Base-by-base conservation (phyloP, 495 filamentous ascomycete genomes). In the Aspergillus ellipticus region DNA sequence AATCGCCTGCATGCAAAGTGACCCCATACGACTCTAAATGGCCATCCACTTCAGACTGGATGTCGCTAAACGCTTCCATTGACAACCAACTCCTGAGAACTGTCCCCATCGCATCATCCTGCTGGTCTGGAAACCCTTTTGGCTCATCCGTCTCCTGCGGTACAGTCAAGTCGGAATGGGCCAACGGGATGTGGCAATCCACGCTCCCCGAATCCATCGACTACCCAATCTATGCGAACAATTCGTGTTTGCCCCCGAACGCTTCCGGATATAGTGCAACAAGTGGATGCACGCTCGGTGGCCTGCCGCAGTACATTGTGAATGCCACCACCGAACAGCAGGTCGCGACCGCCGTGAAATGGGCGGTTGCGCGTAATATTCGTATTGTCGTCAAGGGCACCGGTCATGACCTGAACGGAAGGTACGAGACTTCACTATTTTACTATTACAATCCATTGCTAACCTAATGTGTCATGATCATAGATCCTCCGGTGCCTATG, bases 341-440 rank as follows among this genome's bases (percentile, higher is more conserved):
- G 41, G 47, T 74, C 42, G 57, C 58, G 0, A 61, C 39, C 2
- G 68, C 62, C 5, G 60, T 84, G 56, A 70, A 72, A 48, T 84
- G 76, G 59, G 82, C 81, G 0, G 64, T 72, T 2, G 46, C 77
- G 28, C 66, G 79, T 43, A 82, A 81, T 58, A 70, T 87, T 21
- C 74, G 82, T 4, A 61, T 87, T 42, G 71, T 85, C 15, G 53
- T 72, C 8, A 72, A 72, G 68, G 76, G 76, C 24, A 80, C 75
- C 1, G 79, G 78, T 9, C 78, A 84, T 62, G 82, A 84, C 61
- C 78, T 80, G 51, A 69, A 63, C 21, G 82, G 77, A 22, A 73
- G 81, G 67, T 70, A 54, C 22, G 16, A 7, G 19, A 6, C n/a
- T n/a, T n/a, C n/a, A n/a, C n/a, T 22, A 45, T 58, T 48, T 9